Conservation (phyloP, 2,329 filamentous ascomycete genomes). For the Thermoascus crustaceus region DNA sequence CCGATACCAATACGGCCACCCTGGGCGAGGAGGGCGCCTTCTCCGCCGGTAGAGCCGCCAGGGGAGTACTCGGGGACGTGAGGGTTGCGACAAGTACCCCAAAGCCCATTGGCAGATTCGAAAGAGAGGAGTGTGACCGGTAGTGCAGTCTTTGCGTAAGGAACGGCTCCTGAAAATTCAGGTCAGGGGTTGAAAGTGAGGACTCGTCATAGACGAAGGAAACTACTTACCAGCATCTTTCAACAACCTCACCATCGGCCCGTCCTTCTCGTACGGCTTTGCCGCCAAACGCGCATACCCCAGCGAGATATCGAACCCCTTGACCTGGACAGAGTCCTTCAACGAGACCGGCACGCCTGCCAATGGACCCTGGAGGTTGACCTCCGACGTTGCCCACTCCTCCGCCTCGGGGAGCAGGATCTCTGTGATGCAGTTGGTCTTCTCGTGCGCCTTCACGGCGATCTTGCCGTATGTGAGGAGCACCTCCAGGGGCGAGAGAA, state of each 20-base stretch:
- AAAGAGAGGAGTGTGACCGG: constrained; percentile 82
- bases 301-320: constrained; percentile 73
- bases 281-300: constrained; percentile 68
- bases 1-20: constrained; percentile 82
- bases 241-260: constrained; percentile 63
- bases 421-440: constrained; percentile 86
- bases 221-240: constrained; percentile 60
- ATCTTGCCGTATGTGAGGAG: constrained; percentile 83
- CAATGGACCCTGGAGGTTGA: constrained; percentile 71
- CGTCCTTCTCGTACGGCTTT: constrained; percentile 60
- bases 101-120: constrained; percentile 70
- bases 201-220: neutral
- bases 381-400: constrained; percentile 53
- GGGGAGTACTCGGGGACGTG: constrained; percentile 78
- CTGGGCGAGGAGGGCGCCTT: constrained; percentile 71
- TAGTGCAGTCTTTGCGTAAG: constrained; percentile 87
- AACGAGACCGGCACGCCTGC: constrained; percentile 81
- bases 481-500: constrained; percentile 59
- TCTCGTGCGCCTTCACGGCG: constrained; percentile 70
- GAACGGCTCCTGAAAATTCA: constrained; percentile 57
- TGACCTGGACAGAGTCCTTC: constrained; percentile 70
- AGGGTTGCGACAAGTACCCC: constrained; percentile 75
- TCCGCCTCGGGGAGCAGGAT: constrained; percentile 73
- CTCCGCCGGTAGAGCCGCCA: constrained; percentile 80
- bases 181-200: constrained; percentile 5